phyloP scores from a whole-genome alignment of 805 yeast species.

The Starmera dryadoides region DNA sequence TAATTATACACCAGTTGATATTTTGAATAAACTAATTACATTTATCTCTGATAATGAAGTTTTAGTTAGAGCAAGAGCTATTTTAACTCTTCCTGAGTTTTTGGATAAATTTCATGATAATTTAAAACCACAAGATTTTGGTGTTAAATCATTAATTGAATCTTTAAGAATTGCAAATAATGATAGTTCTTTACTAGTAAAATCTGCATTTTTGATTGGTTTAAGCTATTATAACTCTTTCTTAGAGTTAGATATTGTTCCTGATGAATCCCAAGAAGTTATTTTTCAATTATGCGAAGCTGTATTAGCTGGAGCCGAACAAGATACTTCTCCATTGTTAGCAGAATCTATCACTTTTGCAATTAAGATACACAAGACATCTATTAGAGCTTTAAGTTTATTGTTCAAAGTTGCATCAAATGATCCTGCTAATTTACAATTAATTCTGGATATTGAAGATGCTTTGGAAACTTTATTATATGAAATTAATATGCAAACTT shows the following conservation, averaged over 20 bases:
- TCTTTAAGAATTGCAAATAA: conserved; percentile 19
- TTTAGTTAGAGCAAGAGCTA: conserved; percentile 40
- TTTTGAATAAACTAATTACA: conserved; percentile 5
- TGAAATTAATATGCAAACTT: conserved; percentile 36
- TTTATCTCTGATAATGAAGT: conserved; percentile 18
- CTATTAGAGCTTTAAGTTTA: conserved; percentile 36
- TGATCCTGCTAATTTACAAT: conserved; percentile 69
- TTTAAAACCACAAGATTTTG: conserved; percentile 25
- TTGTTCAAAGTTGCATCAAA: conserved; percentile 59
- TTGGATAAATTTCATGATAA: conserved; percentile 41
- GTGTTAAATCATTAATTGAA: conserved; percentile 18
- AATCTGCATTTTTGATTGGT: conserved; percentile 36
- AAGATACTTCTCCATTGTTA: conserved; percentile 70
- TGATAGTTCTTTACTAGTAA: conserved; percentile 22
- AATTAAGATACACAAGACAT: conserved; percentile 36
- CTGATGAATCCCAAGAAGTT: conserved; percentile 10
- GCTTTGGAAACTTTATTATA: conserved; percentile 56
- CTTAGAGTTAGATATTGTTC: conserved; percentile 21
- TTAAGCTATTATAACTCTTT: conserved; percentile 43
- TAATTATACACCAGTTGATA: conserved; percentile 9
- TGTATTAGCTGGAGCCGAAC: conserved; percentile 58
- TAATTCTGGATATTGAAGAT: conserved; percentile 60
- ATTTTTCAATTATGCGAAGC: conserved; percentile 31
- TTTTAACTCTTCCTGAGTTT: conserved; percentile 49
- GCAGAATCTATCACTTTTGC: conserved; percentile 62